Percentiles rank a stretch among this genome's conserved stretches.
phyloP scores from a whole-genome alignment of 192 early-diverging fungal species.

The Ambispora gerdemannii region DNA sequence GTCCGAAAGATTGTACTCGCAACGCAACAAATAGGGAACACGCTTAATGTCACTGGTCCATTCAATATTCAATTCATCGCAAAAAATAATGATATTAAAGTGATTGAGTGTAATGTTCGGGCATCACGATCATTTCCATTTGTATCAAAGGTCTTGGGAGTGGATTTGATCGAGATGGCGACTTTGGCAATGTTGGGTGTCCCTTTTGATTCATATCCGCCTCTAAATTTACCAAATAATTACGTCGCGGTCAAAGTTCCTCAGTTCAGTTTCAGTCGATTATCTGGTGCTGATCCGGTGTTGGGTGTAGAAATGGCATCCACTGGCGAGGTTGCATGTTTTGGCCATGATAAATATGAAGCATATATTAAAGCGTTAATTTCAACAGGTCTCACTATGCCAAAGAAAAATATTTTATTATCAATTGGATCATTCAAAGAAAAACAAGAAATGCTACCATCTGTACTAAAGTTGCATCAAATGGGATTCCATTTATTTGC shows the following conservation, averaged over 20 bases:
- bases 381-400: slow-evolving; percentile 73
- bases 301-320: slow-evolving; percentile 98
- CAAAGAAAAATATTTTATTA: slow-evolving; percentile 93
- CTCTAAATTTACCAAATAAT: slow-evolving; percentile 51
- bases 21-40: slow-evolving; percentile 82
- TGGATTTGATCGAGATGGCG: slow-evolving; percentile 90
- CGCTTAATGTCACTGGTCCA: slow-evolving; percentile 94
- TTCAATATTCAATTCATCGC: slow-evolving; percentile 99
- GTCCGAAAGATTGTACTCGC: slow-evolving; percentile 68
- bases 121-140: slow-evolving; percentile 98
- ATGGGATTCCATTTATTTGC: slow-evolving; percentile 93
- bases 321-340: slow-evolving; percentile 97
- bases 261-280: slow-evolving; percentile 94
- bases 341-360: slow-evolving; percentile 85
- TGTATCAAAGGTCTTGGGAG: slow-evolving; percentile 89
- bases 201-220: slow-evolving; percentile 45
- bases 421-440: slow-evolving; percentile 99
- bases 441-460: slow-evolving; percentile 92
- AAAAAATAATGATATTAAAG: slow-evolving; percentile 65
- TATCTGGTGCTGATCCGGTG: slow-evolving; percentile 93
- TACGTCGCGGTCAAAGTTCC: slow-evolving; percentile 94
- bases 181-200: slow-evolving; percentile 74
- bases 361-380: slow-evolving; percentile 80
- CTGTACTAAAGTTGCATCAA: slow-evolving; percentile 76
- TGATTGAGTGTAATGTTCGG: slow-evolving; percentile 98